Conservation (phyloP, 805 yeast species). For the Yarrowia sp. region DNA sequence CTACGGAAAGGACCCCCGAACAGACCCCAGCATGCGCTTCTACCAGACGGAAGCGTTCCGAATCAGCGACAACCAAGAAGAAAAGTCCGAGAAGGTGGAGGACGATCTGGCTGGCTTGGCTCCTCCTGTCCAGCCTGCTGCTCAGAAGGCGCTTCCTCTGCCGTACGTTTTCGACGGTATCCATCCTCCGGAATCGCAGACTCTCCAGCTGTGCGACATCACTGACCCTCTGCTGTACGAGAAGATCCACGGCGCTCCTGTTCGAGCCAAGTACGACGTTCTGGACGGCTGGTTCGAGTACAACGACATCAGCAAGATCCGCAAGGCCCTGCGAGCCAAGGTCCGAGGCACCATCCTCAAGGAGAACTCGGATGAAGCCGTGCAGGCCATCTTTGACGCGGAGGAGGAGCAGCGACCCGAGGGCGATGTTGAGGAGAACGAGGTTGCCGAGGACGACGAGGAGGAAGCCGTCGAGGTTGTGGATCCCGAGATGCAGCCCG, state of each 20-base stretch:
- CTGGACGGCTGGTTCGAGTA: slow-evolving; percentile 80
- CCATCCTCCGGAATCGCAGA: slow-evolving; percentile 62
- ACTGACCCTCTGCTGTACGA: slow-evolving; percentile 58
- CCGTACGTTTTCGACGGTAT: slow-evolving; percentile 69
- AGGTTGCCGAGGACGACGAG: slow-evolving; percentile 6
- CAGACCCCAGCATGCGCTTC: slow-evolving; percentile 51
- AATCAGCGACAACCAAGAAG: slow-evolving; percentile 39
- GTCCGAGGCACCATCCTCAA: slow-evolving; percentile 6
- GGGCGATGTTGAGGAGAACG: slow-evolving; percentile 27
- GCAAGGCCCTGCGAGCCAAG: slow-evolving; percentile 71
- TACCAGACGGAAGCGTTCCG: slow-evolving; percentile 88
- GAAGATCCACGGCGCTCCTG: slow-evolving; percentile 44
- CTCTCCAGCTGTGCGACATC: slow-evolving; percentile 78
- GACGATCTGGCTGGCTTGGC: slow-evolving; percentile 30
- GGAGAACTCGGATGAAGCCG: slow-evolving; percentile 5
- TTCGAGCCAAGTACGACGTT: slow-evolving; percentile 49
- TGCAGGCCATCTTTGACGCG: slow-evolving; percentile 27
- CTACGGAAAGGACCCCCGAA: slow-evolving; percentile 75
- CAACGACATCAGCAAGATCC: slow-evolving; percentile 58
- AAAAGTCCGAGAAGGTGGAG: slow-evolving; percentile 34
- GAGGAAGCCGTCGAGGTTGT: slow-evolving; percentile 12
- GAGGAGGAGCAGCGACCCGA: slow-evolving; percentile 36
- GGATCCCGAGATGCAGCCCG: slow-evolving; percentile 5
- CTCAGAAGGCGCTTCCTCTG: slow-evolving; percentile 31
- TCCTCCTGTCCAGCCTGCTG: slow-evolving; percentile 36